Conservation (phyloP, 2,329 filamentous ascomycete genomes). For the Aspergillus melleus region DNA sequence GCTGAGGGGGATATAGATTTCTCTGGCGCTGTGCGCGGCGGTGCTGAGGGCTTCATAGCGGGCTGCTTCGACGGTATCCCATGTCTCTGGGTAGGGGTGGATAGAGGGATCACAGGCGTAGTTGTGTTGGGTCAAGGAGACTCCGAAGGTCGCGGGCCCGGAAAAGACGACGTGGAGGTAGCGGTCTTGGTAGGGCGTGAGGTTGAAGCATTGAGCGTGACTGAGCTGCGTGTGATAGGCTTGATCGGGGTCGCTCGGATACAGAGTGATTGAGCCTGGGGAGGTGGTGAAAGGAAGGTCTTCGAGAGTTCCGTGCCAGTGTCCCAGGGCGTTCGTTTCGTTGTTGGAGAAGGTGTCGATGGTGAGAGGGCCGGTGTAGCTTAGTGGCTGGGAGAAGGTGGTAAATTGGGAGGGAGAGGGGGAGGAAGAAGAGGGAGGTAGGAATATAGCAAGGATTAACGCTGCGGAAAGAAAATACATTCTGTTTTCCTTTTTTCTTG, state of each 20-base stretch:
- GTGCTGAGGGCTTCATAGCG: slow-evolving; percentile 51
- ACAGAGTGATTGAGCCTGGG: slow-evolving; percentile 55
- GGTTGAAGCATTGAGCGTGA: slow-evolving; percentile 55
- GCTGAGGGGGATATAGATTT: slow-evolving; percentile 66
- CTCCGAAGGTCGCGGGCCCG: slow-evolving; percentile 62
- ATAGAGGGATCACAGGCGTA: slow-evolving; percentile 55
- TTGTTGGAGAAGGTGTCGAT: slow-evolving; percentile 61
- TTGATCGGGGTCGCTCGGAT: slow-evolving; percentile 61
- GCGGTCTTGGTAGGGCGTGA: slow-evolving; percentile 54
- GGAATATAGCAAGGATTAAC: not conserved
- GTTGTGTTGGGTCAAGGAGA: slow-evolving; percentile 69
- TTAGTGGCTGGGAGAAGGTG: not conserved
- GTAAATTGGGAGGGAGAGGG: not conserved
- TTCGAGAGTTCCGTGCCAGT: slow-evolving; percentile 68
- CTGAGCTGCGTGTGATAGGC: slow-evolving; percentile 61
- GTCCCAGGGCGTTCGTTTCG: slow-evolving; percentile 59
- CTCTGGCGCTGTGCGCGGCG: slow-evolving; percentile 31
- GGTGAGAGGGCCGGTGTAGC: slow-evolving; percentile 33
- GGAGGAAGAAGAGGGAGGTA: slow-evolving; percentile 1
- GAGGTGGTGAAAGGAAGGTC: slow-evolving; percentile 55
- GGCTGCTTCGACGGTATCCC: slow-evolving; percentile 65
- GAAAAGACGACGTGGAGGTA: slow-evolving; percentile 67
- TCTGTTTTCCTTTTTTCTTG: not conserved
- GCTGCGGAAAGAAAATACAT: not conserved
- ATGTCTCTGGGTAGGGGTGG: slow-evolving; percentile 65